Percentiles rank a stretch among this genome's conserved stretches.
Evolutionary conservation across 805 yeast species (phyloP).

Genomic region (Tetrapisispora nanseiensis): DNA sequence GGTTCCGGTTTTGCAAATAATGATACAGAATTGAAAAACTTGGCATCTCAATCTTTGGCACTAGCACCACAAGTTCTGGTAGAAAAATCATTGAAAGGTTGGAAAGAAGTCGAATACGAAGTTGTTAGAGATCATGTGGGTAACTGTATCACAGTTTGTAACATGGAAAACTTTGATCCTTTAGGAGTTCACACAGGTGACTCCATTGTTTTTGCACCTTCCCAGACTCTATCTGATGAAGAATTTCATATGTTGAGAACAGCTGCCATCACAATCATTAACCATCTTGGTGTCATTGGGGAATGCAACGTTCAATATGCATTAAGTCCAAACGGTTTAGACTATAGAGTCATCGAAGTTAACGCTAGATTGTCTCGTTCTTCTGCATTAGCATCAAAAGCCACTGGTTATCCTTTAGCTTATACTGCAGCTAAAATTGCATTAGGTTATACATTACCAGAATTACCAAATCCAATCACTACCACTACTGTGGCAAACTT

Average conservation of each 20-base stretch:
- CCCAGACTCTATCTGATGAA: slow-evolving; percentile 93
- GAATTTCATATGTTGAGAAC: slow-evolving; percentile 97
- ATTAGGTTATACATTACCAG: slow-evolving; percentile 87
- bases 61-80: slow-evolving; percentile 91
- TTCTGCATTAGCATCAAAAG: slow-evolving; percentile 95
- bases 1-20: slow-evolving; percentile 95
- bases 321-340: slow-evolving; percentile 89
- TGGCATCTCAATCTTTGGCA: slow-evolving; percentile 82
- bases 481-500: slow-evolving; percentile 93
- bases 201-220: slow-evolving; percentile 97
- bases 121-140: slow-evolving; percentile 94
- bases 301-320: slow-evolving; percentile 98
- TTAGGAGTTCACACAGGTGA: slow-evolving; percentile 98
- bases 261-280: slow-evolving; percentile 93
- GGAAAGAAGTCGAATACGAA: slow-evolving; percentile 98
- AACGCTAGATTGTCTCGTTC: slow-evolving; percentile 96
- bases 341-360: slow-evolving; percentile 93
- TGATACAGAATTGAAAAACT: slow-evolving; percentile 70
- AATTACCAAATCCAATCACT: slow-evolving; percentile 92
- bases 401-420: slow-evolving; percentile 97
- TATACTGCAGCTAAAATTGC: slow-evolving; percentile 98
- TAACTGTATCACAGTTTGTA: slow-evolving; percentile 97
- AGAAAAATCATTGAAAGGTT: slow-evolving; percentile 94
- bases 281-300: slow-evolving; percentile 97
- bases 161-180: slow-evolving; percentile 98